Evolutionary conservation across 441 rosid species (phyloP), one percentile per base, ranked within the genome.

Genomic region (Erodium moschatum): DNA sequence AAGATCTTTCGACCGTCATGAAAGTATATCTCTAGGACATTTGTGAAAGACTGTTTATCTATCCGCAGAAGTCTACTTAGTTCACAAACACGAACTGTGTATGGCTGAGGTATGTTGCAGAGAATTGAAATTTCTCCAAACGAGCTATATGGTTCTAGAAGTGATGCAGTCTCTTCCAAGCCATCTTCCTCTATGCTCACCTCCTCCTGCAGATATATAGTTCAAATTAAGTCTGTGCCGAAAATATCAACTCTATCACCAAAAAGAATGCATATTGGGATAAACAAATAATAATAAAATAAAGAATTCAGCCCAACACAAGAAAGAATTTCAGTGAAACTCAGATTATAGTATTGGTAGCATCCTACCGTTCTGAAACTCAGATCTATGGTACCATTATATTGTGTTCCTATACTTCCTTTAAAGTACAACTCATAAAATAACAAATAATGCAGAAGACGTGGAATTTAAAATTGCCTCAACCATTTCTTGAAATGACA

Each of bases 61-160:
- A 94, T 71, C 65, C 97, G 89, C 69, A 94, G 83, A 75, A 91
- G 89, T 78, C 87, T 85, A 66, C 88, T 82, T 62, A 91, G 71
- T 58, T 87, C 89, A 48, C 85, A 75, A 72, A 94, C 97, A 66
- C 87, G 84, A 77, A 94, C 84, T 0, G 92, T 88, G 67, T 81
- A 88, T 18, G 97, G 97, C 79, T 87, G 96, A 74, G 98, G 94
- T 72, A 94, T 85, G 85, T 89, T 94, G 83, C 98, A 94, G 60
- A 94, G 82, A 20, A 91, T 86, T 60, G 98, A 91, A 68, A 89
- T 78, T 73, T 88, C 90, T 65, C 98, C 98, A 78, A 94, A 87
- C 19, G 94, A 84, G 79, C 82, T 80, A 80, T 88, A 75, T 58
- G 90, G 88, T 0, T 71, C 79, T 73, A 91, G 75, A 33, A 72